A percentile compares a stretch with the other conserved stretches of the same genome.
Evolutionary conservation across 176 grass and related monocot species (phyloP).

Genomic region (Secale cereale): DNA sequence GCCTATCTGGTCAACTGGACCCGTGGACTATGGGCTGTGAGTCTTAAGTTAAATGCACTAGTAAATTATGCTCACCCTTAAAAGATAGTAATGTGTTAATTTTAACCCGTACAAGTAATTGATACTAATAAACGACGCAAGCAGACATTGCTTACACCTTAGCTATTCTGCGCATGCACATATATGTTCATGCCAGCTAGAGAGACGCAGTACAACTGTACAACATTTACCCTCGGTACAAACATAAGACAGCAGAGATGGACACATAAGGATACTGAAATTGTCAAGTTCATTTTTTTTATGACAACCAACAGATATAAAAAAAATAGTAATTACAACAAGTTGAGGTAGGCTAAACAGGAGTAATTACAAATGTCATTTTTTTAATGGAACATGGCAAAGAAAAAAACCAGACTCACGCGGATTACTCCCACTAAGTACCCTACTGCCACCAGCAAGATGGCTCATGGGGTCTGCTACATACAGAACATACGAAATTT

Average conservation of each 20-base stretch:
- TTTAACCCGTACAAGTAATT: background rate
- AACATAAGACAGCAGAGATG: conserved; percentile 11
- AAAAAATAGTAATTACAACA: background rate
- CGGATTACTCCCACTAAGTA: background rate
- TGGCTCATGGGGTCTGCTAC: background rate
- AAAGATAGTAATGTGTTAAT: background rate
- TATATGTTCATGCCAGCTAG: background rate
- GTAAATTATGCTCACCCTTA: background rate
- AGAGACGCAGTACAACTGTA: background rate
- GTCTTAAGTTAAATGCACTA: background rate
- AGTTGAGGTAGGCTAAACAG: no score
- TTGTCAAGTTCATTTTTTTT: background rate
- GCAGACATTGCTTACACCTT: background rate
- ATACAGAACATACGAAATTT: background rate
- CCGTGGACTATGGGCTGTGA: background rate
- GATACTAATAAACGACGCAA: background rate
- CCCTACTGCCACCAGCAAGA: background rate
- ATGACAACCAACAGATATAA: background rate
- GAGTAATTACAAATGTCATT: background rate
- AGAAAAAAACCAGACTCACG: background rate
- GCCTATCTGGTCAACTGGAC: background rate
- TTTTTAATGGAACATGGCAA: background rate
- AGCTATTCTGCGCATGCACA: background rate
- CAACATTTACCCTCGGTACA: background rate
- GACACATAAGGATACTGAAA: background rate